Base-by-base conservation (phyloP, 108 stramenopile species). In the Mediolabrus comicus region DNA sequence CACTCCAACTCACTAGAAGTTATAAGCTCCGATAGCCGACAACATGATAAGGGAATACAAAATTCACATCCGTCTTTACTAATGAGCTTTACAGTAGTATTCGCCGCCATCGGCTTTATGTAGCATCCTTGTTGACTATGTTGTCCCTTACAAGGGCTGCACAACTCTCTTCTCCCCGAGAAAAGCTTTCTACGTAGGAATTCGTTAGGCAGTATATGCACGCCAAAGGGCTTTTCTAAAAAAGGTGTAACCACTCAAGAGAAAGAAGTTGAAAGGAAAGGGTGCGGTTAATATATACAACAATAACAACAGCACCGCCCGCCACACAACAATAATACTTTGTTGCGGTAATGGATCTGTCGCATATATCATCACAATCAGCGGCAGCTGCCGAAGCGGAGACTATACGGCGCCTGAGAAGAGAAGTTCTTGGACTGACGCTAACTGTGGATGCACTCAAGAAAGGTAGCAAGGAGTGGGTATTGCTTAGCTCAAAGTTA, bases 381-480 rank as follows among this genome's bases (percentile, higher is more conserved):
- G 58, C 69, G 22, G 59, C 41, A 17, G 60, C 43, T 10, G 59
- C 70, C 34, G 70, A 71, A 25, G 31, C 60, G 22, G 53, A 55
- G 24, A 62, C 33, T 16, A 71, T 71, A 3, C 46, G 39, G 2
- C 59, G 71, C 30, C 51, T 71, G 22, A 36, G 46, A 30, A 60
- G 46, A 19, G 71, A 71, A 54, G 61, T 60, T 32, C 46, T 55
- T 12, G 61, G 59, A 3, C 43, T 71, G 13, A 53, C 61, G 7
- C 49, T 39, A 49, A 53, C 71, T 24, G 28, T 71, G 53, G 27
- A 25, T 3, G 3, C 60, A 16, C 22, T 71, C 3, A 62, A 62
- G 31, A 62, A 62, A 32, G 29, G 62, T 29, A 62, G 61, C 53
- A 71, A 62, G 3, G 71, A 71, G 26, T 56, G 71, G 61, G 33